Evolutionary conservation across 2,329 filamentous ascomycete species (phyloP), one percentile per base, ranked within the genome.

Genomic region (Drechslerella stenobrocha): DNA sequence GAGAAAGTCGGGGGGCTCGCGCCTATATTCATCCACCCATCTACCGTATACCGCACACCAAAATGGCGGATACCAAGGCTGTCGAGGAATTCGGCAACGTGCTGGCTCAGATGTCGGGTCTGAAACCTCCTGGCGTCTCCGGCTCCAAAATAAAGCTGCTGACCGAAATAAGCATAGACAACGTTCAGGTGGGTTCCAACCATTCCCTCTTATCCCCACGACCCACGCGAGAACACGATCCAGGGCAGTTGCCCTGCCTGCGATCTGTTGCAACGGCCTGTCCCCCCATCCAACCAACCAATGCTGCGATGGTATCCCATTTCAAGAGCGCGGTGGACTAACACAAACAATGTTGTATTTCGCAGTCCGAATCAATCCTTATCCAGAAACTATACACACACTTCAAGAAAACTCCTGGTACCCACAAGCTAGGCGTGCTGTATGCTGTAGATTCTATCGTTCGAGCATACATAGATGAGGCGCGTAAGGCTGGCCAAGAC

Each of bases 391-490:
- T 98, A 75, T 96, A 89, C 79, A 95, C 91, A 72, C 91, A 96
- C 76, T 95, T 97, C 83, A 96, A 95, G 79, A 95, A 93, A 79
- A 87, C 91, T 73, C 89, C 90, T 67, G 85, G 85, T 76, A 95
- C 90, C 77, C 92, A 98, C 84, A 98, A 98, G 80, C 84, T 98
- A 78, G 93, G 93, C 79, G 91, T 96, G 76, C 87, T 98, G 80
- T 98, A 98, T 86, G 91, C 97, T 80, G 89, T 98, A 91, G 93
- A 98, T 83, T 96, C 92, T 81, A 91, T 98, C 84, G 92, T 91
- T 78, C 90, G 93, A 79, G 92, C 95, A 81, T 98, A 93, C 92
- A 86, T 96, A 81, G 92, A 97, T 78, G 88, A 90, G 79, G 92
- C 93, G 75, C 93, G 91, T 79, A 84, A 86, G 75, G 83, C 88